Evolutionary conservation across 1,139 yeast genomes (phyloP), one percentile per base, ranked within the genome.

Genomic region (Pichia sp.): DNA sequence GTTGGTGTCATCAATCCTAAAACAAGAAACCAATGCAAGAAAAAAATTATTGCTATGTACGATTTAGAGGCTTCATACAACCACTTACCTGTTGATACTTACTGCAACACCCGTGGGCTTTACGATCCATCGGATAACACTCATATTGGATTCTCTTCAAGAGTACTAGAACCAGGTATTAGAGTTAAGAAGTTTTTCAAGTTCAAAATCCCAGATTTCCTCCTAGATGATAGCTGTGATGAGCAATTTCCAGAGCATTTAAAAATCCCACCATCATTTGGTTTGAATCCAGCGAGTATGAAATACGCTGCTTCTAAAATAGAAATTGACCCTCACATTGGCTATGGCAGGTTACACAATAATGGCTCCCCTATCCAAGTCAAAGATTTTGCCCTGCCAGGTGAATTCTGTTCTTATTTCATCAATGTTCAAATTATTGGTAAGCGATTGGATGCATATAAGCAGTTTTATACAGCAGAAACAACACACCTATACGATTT

Each of bases 211-310:
- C 91, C 90, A 0, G 67, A 68, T 30, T 73, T 71, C 47, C 63
- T 81, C 35, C 65, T 84, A 32, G 90, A 83, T 57, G 75, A 74
- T 35, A 67, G 73, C 3, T 83, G 90, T 61, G 68, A 75, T 17
- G 79, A 80, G 54, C 74, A 76, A 32, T 67, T 75, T 15, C 63
- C 72, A 34, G 68, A 78, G 2, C 90, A 83, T 61, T 40, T 60
- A 28, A 38, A 44, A 18, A 72, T 84, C 6, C 89, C 90, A 1
- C 89, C 90, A n/a, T 73, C 85, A 20, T 67, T 80, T 60, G 90
- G 90, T 14, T 14, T 80, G 3, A 84, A 56, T 35, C 34, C 30
- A 72, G 1, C 61, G 69, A 17, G 47, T 21, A 52, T 48, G 11
- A 38, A 41, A 10, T 52, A 56, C 3, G 27, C 11, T 14, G 50